Conservation (phyloP, 2,329 filamentous ascomycete genomes). For the Tolypocladium guangdongense region DNA sequence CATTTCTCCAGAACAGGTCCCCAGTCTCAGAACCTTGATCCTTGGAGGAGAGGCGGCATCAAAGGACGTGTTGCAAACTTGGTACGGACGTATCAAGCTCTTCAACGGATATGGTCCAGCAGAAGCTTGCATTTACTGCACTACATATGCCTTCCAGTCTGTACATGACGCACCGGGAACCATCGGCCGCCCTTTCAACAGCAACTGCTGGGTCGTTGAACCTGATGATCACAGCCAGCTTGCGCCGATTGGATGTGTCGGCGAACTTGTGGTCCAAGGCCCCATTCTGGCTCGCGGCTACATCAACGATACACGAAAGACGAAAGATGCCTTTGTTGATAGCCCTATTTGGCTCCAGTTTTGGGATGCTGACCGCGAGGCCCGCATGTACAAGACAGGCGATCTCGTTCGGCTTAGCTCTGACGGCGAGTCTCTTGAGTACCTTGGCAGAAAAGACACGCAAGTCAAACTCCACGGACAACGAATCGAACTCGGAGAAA, state of each 20-base stretch:
- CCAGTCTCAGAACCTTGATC: conserved; percentile 3
- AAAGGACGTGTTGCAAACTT: conserved; percentile 2
- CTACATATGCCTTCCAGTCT: background rate
- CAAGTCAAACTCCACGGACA: conserved; percentile 8
- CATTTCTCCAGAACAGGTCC: conserved; percentile 5
- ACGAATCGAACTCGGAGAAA: conserved; percentile 10
- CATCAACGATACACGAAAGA: conserved; percentile 21
- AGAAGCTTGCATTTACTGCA: conserved; percentile 6
- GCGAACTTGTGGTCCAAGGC: conserved; percentile 11
- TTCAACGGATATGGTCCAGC: conserved; percentile 9
- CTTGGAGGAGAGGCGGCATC: conserved; percentile 6
- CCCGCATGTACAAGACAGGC: conserved; percentile 12
- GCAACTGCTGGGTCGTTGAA: conserved; percentile 10
- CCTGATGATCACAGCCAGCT: conserved; percentile 6
- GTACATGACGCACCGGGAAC: background rate
- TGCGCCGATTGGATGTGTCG: conserved; percentile 8
- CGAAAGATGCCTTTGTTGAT: conserved; percentile 15
- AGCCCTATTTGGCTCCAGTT: conserved; percentile 14
- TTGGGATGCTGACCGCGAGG: background rate
- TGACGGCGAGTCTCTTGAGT: background rate
- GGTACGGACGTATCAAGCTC: conserved; percentile 7
- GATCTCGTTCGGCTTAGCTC: conserved; percentile 1
- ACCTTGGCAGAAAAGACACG: background rate
- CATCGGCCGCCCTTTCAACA: conserved; percentile 5
- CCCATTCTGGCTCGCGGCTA: conserved; percentile 36